Evolutionary conservation across 257 asterid species (phyloP).

Genomic region (Cinchona pubescens): DNA sequence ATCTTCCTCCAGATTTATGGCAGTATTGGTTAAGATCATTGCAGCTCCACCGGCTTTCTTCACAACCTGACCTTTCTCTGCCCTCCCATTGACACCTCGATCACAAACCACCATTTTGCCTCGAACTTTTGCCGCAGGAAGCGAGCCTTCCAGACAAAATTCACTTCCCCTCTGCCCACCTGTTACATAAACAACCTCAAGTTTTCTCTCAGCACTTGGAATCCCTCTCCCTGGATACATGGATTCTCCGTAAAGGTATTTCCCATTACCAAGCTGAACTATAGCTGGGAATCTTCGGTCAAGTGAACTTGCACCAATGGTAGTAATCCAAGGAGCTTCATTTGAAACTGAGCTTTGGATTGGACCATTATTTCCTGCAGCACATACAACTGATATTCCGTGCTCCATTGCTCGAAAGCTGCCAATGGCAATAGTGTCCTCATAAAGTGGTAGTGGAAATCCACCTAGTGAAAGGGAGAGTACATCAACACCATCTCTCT

Average conservation of each 20-base stretch:
- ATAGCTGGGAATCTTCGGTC: conserved; percentile 73
- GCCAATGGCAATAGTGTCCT: conserved; percentile 84
- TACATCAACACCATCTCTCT: conserved; percentile 77
- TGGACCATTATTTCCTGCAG: conserved; percentile 95
- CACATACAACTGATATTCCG: conserved; percentile 75
- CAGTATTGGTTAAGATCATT: conserved; percentile 74
- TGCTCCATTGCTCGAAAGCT: conserved; percentile 88
- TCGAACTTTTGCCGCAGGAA: conserved; percentile 44
- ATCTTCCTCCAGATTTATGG: conserved; percentile 72
- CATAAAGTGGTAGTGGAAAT: conserved; percentile 73
- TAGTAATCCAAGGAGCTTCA: conserved; percentile 89
- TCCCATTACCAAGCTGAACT: conserved; percentile 62
- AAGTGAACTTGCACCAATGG: conserved; percentile 86
- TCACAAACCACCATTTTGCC: conserved; percentile 88
- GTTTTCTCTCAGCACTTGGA: conserved; percentile 42
- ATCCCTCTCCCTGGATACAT: conserved; percentile 61
- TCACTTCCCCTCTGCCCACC: conserved; percentile 59
- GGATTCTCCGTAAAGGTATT: conserved; percentile 68
- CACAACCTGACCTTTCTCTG: conserved; percentile 84
- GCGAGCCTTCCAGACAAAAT: conserved; percentile 72
- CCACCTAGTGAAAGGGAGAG: conserved; percentile 86
- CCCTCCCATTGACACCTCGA: conserved; percentile 81
- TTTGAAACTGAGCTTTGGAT: conserved; percentile 69
- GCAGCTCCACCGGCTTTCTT: conserved; percentile 81
- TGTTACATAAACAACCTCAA: conserved; percentile 59